Conservation (phyloP, 2,329 filamentous ascomycete species). For the Exophiala sideris region DNA sequence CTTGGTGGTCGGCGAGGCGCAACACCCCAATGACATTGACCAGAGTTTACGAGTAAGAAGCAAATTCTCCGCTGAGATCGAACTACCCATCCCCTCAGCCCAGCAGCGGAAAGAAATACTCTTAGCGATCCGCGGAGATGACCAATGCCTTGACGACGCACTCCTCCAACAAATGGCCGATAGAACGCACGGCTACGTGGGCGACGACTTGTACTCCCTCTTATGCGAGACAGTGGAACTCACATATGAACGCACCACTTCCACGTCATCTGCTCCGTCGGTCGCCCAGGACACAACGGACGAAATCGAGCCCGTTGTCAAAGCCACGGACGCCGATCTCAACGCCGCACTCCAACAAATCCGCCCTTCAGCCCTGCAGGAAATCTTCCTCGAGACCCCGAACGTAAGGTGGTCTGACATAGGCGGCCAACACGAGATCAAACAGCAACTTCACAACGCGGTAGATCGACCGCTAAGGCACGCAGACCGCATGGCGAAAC, state of each 20-base stretch:
- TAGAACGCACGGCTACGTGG: slow-evolving; percentile 83
- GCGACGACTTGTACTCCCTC: slow-evolving; percentile 68
- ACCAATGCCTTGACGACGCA: slow-evolving; percentile 48
- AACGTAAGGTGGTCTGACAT: slow-evolving; percentile 85
- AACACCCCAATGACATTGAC: slow-evolving; percentile 70
- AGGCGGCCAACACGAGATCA: slow-evolving; percentile 76
- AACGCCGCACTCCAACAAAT: slow-evolving; percentile 64
- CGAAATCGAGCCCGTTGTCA: not conserved
- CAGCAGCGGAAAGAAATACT: slow-evolving; percentile 71
- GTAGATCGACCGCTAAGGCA: slow-evolving; percentile 58
- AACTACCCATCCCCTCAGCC: slow-evolving; percentile 73
- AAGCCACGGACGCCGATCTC: slow-evolving; percentile 52
- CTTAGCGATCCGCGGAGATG: slow-evolving; percentile 53
- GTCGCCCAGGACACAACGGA: not conserved
- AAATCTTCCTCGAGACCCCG: slow-evolving; percentile 83
- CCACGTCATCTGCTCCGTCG: not conserved
- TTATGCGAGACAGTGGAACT: slow-evolving; percentile 48
- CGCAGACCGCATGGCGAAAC: slow-evolving; percentile 48
- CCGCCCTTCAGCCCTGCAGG: slow-evolving; percentile 81
- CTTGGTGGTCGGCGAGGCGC: slow-evolving; percentile 71
- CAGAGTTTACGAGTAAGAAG: slow-evolving; percentile 61
- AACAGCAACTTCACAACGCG: slow-evolving; percentile 57
- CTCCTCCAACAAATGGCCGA: slow-evolving; percentile 63
- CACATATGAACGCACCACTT: slow-evolving; percentile 6
- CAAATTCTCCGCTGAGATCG: slow-evolving; percentile 66